These are phyloP conservation scores for Clavispora asparagi DNA, from an alignment of 805 yeast genomes.

Conservation along the genomic window DNA sequence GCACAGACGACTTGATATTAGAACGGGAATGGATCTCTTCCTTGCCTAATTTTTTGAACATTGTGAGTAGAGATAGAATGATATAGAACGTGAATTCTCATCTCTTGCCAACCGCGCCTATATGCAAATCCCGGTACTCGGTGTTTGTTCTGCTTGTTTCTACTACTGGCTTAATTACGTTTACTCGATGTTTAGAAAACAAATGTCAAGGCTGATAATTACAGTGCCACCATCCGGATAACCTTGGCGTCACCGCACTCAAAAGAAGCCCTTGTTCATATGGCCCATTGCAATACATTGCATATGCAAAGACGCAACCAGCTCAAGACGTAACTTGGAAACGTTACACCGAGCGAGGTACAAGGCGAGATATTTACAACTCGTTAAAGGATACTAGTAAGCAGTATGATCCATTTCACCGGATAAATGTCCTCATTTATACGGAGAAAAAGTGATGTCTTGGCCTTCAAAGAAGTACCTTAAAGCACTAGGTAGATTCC, in stretches of 20 bases:
- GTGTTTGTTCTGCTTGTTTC: not conserved
- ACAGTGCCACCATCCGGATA: slow-evolving; percentile 39
- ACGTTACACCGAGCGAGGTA: slow-evolving; percentile 44
- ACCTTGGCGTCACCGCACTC: slow-evolving; percentile 44
- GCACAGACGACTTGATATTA: slow-evolving; percentile 91
- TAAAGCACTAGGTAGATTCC: slow-evolving; percentile 34
- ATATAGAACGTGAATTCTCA: not conserved
- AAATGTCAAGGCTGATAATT: slow-evolving; percentile 40
- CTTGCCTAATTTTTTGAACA: slow-evolving; percentile 64
- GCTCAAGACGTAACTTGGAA: slow-evolving; percentile 37
- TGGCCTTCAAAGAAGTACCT: slow-evolving; percentile 32
- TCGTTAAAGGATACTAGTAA: not conserved
- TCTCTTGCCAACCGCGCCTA: not conserved
- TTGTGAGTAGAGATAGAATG: slow-evolving; percentile 8
- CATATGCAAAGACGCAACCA: slow-evolving; percentile 24
- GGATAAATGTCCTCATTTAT: slow-evolving; percentile 22
- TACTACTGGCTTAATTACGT: not conserved
- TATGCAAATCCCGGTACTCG: not conserved
- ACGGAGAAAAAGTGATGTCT: slow-evolving; percentile 13
- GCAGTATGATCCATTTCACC: slow-evolving; percentile 4
- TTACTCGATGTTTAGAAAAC: not conserved
- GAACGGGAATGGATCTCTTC: slow-evolving; percentile 89
- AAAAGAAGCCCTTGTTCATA: slow-evolving; percentile 35
- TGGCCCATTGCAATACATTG: slow-evolving; percentile 34
- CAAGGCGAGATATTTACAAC: slow-evolving; percentile 26